Conservation (phyloP, 2,329 filamentous ascomycete species). For the Pleomassaria siparia region DNA sequence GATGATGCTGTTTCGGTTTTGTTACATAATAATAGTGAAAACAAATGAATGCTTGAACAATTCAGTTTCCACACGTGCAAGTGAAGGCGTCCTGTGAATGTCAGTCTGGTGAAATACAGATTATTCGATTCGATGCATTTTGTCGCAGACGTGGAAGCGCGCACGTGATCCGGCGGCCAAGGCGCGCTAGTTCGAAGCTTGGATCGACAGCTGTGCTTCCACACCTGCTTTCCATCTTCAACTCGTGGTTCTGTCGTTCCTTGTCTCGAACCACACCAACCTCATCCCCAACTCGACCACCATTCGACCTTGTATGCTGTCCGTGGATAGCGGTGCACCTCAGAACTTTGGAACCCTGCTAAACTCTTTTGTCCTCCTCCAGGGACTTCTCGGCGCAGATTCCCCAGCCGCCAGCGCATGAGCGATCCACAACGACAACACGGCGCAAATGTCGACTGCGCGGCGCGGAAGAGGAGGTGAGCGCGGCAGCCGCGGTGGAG, state of each 20-base stretch:
- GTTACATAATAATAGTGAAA: neutral
- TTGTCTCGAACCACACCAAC: constrained; percentile 1
- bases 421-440: neutral
- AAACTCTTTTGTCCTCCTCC: neutral
- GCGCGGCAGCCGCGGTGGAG: constrained; percentile 3
- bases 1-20: neutral
- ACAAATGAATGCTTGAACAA: neutral
- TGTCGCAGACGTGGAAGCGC: neutral
- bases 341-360: neutral
- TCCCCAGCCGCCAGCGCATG: constrained; percentile 4
- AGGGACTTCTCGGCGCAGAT: constrained; percentile 3
- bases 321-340: neutral
- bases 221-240: too few relatives aligned
- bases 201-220: neutral
- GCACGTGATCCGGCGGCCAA: neutral
- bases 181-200: neutral
- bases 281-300: neutral
- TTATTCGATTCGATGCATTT: too few relatives aligned
- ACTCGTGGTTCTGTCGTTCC: neutral
- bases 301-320: neutral
- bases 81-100: neutral
- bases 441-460: constrained; percentile 8
- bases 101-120: neutral
- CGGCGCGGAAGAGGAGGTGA: constrained; percentile 5
- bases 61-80: neutral